Conservation (phyloP, 192 early-diverging fungal genomes). For the Podila verticillata region DNA sequence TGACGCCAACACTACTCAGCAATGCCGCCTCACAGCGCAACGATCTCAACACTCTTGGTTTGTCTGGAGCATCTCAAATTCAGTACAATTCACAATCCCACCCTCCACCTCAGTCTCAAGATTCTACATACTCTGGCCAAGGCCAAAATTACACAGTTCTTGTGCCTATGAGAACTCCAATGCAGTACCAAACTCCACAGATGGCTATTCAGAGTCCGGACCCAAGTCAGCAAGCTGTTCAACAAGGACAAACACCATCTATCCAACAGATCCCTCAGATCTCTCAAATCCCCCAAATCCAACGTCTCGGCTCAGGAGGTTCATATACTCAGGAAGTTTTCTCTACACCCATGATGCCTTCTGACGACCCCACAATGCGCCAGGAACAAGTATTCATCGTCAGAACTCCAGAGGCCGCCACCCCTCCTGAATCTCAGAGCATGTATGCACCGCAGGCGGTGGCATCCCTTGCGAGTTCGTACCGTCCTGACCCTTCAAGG, state of each 20-base stretch:
- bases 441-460: no score
- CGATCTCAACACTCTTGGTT: background rate
- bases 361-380: background rate
- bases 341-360: background rate
- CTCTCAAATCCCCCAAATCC: no score
- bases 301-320: no score
- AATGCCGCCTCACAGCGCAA: background rate
- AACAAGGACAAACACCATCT: no score
- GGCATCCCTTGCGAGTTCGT: no score
- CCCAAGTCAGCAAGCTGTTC: no score
- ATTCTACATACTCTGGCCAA: no score
- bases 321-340: background rate
- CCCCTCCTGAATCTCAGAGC: background rate
- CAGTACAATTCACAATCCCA: background rate
- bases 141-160: no score
- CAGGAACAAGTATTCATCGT: background rate
- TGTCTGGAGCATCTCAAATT: background rate
- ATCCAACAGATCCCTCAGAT: no score
- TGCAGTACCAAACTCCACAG: background rate
- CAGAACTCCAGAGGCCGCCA: background rate
- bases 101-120: background rate
- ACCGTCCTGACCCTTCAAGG: no score
- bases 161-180: no score
- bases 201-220: background rate
- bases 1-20: background rate